Conservation (phyloP, 2,329 filamentous ascomycete genomes). For the Neofusicoccum sp. region DNA sequence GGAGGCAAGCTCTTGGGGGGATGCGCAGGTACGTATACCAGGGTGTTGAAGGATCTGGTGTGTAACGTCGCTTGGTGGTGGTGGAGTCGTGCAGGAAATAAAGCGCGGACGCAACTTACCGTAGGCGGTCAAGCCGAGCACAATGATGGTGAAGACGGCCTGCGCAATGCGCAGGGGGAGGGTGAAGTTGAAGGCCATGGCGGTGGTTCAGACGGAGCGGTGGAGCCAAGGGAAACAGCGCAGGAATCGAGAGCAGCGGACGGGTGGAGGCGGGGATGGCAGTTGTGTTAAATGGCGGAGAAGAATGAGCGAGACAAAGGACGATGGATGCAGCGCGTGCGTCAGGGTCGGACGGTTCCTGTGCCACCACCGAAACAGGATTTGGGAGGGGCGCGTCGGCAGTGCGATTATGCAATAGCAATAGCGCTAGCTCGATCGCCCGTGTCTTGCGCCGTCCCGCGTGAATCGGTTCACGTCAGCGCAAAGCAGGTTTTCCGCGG, state of each 20-base stretch:
- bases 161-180: slow-evolving; percentile 66
- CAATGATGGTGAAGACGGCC: slow-evolving; percentile 66
- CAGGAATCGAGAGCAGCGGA: not conserved
- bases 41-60: not conserved
- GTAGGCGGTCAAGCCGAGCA: slow-evolving; percentile 73
- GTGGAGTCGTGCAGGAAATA: not conserved
- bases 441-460: too few relatives aligned
- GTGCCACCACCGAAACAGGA: slow-evolving; percentile 11
- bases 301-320: not conserved
- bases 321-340: not conserved
- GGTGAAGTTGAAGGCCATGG: slow-evolving; percentile 56
- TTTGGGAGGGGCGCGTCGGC: not conserved
- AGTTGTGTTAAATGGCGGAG: not conserved
- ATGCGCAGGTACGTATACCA: too few relatives aligned
- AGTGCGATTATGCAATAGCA: not conserved
- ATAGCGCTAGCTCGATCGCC: not conserved
- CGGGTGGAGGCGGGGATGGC: not conserved
- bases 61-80: not conserved
- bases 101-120: slow-evolving; percentile 48
- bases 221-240: not conserved
- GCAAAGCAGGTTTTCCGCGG: not conserved
- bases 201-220: slow-evolving; percentile 15
- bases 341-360: not conserved
- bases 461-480: not conserved
- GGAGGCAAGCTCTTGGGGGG: too few relatives aligned